Base-by-base conservation (phyloP, 139 green algal genomes). In the Chlorella vulgaris region DNA sequence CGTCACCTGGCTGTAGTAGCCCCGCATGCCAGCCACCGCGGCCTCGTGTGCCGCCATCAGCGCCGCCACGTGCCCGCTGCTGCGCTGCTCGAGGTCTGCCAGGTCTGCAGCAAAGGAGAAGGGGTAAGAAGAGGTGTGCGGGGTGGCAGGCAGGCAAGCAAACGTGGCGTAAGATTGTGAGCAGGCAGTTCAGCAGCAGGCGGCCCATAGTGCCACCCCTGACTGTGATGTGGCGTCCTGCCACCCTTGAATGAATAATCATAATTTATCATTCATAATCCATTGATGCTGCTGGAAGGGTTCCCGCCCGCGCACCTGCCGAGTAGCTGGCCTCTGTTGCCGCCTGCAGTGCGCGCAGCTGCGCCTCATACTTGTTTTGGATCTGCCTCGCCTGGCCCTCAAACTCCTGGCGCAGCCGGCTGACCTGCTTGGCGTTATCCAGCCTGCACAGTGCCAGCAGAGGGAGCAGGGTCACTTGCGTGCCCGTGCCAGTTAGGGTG, bases 1-100 rank as follows among this genome's bases (percentile, higher is more conserved):
- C 10, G 93, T 97, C 86, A 98, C 95, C 84, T 97, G 92, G 63
- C 96, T 96, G 92, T 97, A 98, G 87, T 98, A 98, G 81, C 94
- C 94, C 70, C 96, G 96, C 89, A 98, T 96, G 80, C 97, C 94
- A 15, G 84, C 83, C 74, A 96, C 97, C 0, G 94, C 92, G 8
- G 38, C 67, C 78, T 81, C 66, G 74, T 82, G 77, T 5, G 38
- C 28, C 24, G 77, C 43, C 43, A 78, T 84, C 50, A 81, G 78
- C 29, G 38, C 33, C 29, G 35, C n/a, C 43, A 73, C 71, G 42
- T 81, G 66, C 21, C 42, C 50, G 4, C 21, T 33, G 8, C 62
- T 38, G 3, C 26, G 35, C 74, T 69, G 29, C 74, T 80, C 74
- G 38, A 71, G n/a, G 18, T 58, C 74, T 13, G 74, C 58, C n/a